phyloP scores from a whole-genome alignment of 805 yeast species.

The Candida alai region DNA sequence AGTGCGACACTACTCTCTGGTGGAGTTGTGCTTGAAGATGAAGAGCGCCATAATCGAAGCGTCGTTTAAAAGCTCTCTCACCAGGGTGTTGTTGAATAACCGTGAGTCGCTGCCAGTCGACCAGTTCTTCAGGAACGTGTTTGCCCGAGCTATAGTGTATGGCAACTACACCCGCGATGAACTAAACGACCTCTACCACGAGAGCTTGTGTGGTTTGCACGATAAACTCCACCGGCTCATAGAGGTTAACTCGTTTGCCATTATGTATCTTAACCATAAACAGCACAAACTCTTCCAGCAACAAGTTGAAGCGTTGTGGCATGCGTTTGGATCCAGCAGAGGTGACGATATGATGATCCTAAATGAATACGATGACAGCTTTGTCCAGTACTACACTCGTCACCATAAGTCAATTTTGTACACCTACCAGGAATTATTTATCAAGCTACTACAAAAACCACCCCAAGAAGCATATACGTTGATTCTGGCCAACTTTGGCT shows the following conservation, averaged over 20 bases:
- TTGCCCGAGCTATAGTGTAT: slow-evolving; percentile 4
- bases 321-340: too few species aligned
- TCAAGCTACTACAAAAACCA: slow-evolving; percentile 1
- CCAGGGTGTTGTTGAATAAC: slow-evolving; percentile 4
- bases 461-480: background rate
- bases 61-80: slow-evolving; percentile 4
- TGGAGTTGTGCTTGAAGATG: background rate
- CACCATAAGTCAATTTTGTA: background rate
- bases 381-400: slow-evolving; percentile 1
- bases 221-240: background rate
- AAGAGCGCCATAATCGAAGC: background rate
- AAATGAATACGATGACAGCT: slow-evolving; percentile 2
- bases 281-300: too few species aligned
- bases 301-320: too few species aligned
- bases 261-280: slow-evolving; percentile 4
- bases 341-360: too few species aligned
- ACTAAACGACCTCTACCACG: slow-evolving; percentile 4
- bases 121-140: slow-evolving; percentile 5
- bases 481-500: slow-evolving; percentile 6
- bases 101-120: background rate
- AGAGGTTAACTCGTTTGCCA: slow-evolving; percentile 4
- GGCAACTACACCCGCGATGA: slow-evolving; percentile 1
- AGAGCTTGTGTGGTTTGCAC: background rate
- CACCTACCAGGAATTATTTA: slow-evolving; percentile 5
- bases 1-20: slow-evolving; percentile 3